A percentile compares a stretch with the other conserved stretches of the same genome.
Conservation (phyloP, 2,329 filamentous ascomycete genomes). For the Polychaeton citri region DNA sequence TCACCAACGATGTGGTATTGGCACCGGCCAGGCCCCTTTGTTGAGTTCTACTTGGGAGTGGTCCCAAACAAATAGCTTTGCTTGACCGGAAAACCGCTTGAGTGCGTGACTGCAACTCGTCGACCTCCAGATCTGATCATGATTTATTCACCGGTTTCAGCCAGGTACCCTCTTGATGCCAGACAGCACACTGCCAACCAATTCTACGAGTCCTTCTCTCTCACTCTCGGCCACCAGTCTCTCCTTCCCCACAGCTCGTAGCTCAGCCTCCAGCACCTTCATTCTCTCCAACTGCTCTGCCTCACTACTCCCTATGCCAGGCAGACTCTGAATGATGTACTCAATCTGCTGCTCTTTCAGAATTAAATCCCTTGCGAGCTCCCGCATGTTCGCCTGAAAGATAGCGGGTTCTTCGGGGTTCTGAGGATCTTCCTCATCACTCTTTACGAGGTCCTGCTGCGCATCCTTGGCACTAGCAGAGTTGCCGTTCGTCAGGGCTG, state of each 20-base stretch:
- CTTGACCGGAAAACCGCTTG: too few relatives aligned
- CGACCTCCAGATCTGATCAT: too few relatives aligned
- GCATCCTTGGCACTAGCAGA: conserved; percentile 1
- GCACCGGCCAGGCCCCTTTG: too few relatives aligned
- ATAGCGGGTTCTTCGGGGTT: conserved; percentile 48
- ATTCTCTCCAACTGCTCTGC: conserved; percentile 56
- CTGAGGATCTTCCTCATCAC: conserved; percentile 3
- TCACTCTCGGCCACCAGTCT: conserved; percentile 27
- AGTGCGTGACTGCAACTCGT: too few relatives aligned
- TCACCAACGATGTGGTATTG: too few relatives aligned
- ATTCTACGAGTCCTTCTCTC: conserved; percentile 27
- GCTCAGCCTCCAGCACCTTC: conserved; percentile 28
- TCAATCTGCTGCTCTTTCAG: conserved; percentile 76
- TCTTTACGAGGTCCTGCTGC: conserved; percentile 6
- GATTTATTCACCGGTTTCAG: too few relatives aligned
- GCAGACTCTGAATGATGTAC: conserved; percentile 57
- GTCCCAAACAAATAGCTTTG: too few relatives aligned
- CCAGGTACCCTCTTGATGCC: conserved; percentile 21
- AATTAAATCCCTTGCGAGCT: conserved; percentile 64
- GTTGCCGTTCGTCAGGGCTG: conserved; percentile 9
- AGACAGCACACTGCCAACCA: conserved; percentile 36
- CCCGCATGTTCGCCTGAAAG: conserved; percentile 54
- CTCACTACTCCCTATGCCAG: conserved; percentile 67
- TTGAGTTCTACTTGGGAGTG: too few relatives aligned
- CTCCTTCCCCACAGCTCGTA: conserved; percentile 30